Evolutionary conservation across 2,329 filamentous ascomycete genomes (phyloP).

Genomic region (Pleurostoma richardsiae): DNA sequence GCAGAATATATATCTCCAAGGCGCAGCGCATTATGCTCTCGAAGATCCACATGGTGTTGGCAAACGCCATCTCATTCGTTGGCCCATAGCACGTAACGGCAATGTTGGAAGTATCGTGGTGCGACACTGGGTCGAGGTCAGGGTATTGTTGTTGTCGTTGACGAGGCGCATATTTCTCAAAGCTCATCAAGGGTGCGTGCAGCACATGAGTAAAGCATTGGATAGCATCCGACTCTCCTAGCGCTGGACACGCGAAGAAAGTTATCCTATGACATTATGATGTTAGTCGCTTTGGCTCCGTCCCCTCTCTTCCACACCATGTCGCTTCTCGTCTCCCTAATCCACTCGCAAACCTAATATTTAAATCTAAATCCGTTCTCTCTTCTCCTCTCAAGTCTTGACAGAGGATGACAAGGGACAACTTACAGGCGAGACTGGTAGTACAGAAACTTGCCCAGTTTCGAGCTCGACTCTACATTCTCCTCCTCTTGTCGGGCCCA

Average conservation of each 20-base stretch:
- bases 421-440: slow-evolving; percentile 6
- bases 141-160: background rate
- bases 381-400: too few relatives aligned
- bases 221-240: slow-evolving; percentile 5
- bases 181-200: slow-evolving; percentile 1
- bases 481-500: background rate
- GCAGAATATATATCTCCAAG: slow-evolving; percentile 5
- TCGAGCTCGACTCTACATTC: background rate
- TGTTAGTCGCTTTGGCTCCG: background rate
- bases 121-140: background rate
- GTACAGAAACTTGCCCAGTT: slow-evolving; percentile 3
- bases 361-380: too few relatives aligned
- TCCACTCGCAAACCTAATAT: too few relatives aligned
- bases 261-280: background rate
- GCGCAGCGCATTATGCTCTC: slow-evolving; percentile 1
- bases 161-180: slow-evolving; percentile 1
- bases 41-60: slow-evolving; percentile 3
- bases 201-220: slow-evolving; percentile 4
- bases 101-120: background rate
- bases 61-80: too few relatives aligned
- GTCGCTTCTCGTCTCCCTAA: too few relatives aligned
- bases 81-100: background rate
- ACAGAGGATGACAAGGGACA: background rate
- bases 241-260: slow-evolving; percentile 4
- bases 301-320: too few relatives aligned